Base-by-base conservation (phyloP, 2,329 filamentous ascomycete genomes). In the Triangularia verruculosa region DNA sequence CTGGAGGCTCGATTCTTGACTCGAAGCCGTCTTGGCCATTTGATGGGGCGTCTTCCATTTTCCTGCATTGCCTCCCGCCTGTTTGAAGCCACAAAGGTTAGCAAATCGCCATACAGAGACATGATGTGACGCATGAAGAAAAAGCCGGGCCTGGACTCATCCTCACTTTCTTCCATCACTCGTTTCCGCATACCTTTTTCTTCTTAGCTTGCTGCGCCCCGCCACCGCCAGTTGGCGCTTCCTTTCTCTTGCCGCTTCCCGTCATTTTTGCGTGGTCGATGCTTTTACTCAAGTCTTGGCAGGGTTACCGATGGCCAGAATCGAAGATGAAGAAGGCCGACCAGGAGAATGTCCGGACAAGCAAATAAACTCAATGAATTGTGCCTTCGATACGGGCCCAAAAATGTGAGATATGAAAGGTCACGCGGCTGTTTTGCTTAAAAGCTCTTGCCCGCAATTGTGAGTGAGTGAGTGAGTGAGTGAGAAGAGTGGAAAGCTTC, bases 1-100 rank as follows among this genome's bases (percentile, higher is more conserved):
- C 69, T 90, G 85, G 56, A 93, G 76, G 12, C 75, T 72, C 43
- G 76, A 79, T 47, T 80, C 80, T 68, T 76, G 76, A 65, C 76
- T 74, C 58, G 77, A 74, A 20, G 78, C 77, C 52, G 78, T 68
- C 71, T 83, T 87, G 32, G 78, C 76, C 70, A 81, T 79, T 54
- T 88, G 85, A 65, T 86, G 82, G 13, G 86, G 78, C 25, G 86
- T 89, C 71, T 83, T 82, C 86, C 86, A 89, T 72, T 81, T 85
- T 11, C 84, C 84, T 63, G 77, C 77, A 62, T 78, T 82, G 34
- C 57, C 57, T 62, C 85, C 83, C 34, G 80, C 79, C 81, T 84
- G 57, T 47, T 56, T 47, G n/a, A 56, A 27, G n/a, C 30, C 28
- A 12, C 30, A 11, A 32, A 17, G 28, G 57, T 24, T 34, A 43